These are phyloP conservation scores for Magnaporthiopsis poae DNA, from an alignment of 2,329 filamentous ascomycete genomes.

Conservation along the genomic window DNA sequence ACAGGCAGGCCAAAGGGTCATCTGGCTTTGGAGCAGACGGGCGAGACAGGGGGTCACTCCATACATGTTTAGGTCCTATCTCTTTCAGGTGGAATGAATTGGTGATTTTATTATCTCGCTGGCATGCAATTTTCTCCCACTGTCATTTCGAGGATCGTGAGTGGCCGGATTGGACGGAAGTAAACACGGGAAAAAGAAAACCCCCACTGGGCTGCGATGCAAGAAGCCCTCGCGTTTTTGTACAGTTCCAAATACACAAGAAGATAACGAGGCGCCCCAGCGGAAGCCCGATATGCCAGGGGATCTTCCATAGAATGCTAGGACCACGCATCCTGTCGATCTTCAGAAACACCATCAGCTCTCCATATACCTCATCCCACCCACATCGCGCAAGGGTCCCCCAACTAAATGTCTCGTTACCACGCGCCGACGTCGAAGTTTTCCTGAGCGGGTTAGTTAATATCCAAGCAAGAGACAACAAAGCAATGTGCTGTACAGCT, in stretches of 20 bases:
- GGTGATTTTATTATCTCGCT: too few relatives aligned
- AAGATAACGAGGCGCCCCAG: neutral
- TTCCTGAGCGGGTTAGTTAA: conserved; percentile 49
- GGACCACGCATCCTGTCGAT: neutral
- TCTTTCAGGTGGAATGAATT: too few relatives aligned
- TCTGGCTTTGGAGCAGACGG: too few relatives aligned
- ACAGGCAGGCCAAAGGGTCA: too few relatives aligned
- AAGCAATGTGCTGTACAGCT: neutral
- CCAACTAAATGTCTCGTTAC: conserved; percentile 37
- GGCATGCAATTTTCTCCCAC: too few relatives aligned
- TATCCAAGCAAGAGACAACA: neutral
- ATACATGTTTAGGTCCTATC: too few relatives aligned
- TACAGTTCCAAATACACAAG: conserved; percentile 12
- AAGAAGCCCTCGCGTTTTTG: neutral
- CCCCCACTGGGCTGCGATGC: neutral
- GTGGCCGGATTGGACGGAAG: neutral
- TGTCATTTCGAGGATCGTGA: too few relatives aligned
- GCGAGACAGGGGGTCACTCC: too few relatives aligned
- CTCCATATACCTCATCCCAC: neutral
- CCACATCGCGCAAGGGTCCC: neutral
- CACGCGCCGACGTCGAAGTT: conserved; percentile 89
- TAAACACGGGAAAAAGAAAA: neutral
- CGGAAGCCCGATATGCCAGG: neutral
- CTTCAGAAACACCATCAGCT: neutral
- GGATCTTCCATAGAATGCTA: neutral